Evolutionary conservation across 495 filamentous ascomycete species (phyloP).

Genomic region (Durotheca rogersii): DNA sequence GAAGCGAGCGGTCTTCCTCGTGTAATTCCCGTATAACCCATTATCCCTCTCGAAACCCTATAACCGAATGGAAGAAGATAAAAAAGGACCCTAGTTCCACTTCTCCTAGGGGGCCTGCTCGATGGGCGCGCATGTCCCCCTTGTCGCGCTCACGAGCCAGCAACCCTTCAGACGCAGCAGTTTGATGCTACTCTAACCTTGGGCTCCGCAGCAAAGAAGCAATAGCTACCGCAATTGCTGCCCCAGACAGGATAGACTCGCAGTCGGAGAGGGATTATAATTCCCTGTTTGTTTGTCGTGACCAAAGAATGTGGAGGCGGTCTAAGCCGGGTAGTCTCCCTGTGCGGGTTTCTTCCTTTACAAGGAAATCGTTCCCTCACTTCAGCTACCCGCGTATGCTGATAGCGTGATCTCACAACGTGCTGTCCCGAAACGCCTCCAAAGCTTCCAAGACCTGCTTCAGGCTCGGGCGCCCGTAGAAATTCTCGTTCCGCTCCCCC

Average conservation of each 20-base stretch:
- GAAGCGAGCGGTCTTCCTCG: too few relatives aligned
- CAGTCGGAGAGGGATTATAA: background rate
- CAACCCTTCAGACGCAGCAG: too few relatives aligned
- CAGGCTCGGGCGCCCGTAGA: constrained; percentile 42
- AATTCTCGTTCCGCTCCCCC: constrained; percentile 47
- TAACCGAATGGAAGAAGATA: background rate
- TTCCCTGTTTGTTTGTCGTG: background rate
- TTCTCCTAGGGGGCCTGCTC: background rate
- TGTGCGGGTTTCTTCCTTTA: too few relatives aligned
- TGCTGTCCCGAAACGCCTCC: constrained; percentile 23
- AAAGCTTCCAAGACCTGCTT: constrained; percentile 36
- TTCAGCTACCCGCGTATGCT: background rate
- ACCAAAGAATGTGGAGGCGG: background rate
- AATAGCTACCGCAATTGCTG: background rate
- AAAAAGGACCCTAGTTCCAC: background rate
- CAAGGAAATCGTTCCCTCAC: background rate
- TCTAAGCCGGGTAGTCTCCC: background rate
- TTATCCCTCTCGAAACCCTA: background rate
- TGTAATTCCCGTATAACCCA: background rate
- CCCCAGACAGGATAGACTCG: background rate
- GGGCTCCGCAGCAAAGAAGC: too few relatives aligned
- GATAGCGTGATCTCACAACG: background rate
- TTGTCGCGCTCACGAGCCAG: too few relatives aligned
- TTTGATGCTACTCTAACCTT: too few relatives aligned
- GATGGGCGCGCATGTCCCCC: constrained; percentile 4